Evolutionary conservation across 2,329 filamentous ascomycete species (phyloP).

Genomic region (Arthroderma sp.): DNA sequence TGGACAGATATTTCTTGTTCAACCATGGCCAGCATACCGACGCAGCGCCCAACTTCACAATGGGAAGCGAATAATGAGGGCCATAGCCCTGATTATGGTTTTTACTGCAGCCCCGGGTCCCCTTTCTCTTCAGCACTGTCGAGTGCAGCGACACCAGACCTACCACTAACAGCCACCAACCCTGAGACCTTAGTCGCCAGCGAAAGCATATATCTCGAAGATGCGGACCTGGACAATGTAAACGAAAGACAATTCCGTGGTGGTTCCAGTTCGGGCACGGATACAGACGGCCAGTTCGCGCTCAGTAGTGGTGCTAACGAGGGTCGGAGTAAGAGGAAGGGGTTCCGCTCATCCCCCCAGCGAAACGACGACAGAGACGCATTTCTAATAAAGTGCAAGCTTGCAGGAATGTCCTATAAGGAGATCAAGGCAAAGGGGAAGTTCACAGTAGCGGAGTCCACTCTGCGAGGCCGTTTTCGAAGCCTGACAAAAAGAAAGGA

Average conservation of each 20-base stretch:
- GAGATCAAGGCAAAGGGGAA: slow-evolving; percentile 34
- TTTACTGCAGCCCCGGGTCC: slow-evolving; percentile 9
- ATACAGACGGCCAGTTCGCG: background rate
- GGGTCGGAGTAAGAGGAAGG: background rate
- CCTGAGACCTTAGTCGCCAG: background rate
- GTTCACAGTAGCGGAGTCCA: slow-evolving; percentile 39
- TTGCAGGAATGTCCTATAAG: slow-evolving; percentile 35
- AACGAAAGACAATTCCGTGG: background rate
- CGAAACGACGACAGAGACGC: slow-evolving; percentile 24
- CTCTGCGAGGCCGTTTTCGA: slow-evolving; percentile 36
- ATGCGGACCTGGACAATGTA: background rate
- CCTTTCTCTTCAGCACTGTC: slow-evolving; percentile 9
- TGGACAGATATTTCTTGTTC: background rate
- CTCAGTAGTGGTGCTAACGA: background rate
- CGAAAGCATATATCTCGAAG: background rate
- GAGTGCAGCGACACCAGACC: slow-evolving; percentile 4
- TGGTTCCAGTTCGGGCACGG: background rate
- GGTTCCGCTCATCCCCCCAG: slow-evolving; percentile 1
- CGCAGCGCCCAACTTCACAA: background rate
- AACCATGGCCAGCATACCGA: background rate
- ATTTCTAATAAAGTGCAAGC: slow-evolving; percentile 32
- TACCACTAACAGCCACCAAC: background rate
- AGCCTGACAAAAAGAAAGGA: slow-evolving; percentile 37
- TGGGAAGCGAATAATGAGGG: background rate
- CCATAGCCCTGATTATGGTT: background rate